Base-by-base conservation (phyloP, 495 filamentous ascomycete genomes). In the Aspergillus hancockii region DNA sequence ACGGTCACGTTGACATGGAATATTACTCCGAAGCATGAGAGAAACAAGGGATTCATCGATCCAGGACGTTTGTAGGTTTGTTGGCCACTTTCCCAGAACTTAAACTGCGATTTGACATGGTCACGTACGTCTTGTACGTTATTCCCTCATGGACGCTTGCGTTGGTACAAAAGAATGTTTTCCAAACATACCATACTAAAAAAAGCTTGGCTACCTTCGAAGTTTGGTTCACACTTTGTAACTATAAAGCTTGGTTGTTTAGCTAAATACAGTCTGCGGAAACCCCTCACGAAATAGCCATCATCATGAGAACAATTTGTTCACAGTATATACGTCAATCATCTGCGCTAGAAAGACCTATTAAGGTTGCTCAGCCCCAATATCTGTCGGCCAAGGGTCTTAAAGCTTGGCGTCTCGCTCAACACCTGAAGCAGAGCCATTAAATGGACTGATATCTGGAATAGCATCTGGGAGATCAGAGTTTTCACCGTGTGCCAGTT, bases 401-500 rank as follows among this genome's bases (percentile, higher is more conserved):
- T 40, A 40, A 40, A 40, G 43, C 43, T 47, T 47, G 18, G 43
- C 18, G 9, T 47, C 43, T 10, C 43, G 43, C 9, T 22, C 3
- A 22, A 23, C 19, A 8, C 2, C 19, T n/a, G 13, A 23, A 47
- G 43, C 6, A 22, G 3, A 9, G 8, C 43, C 8, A 47, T 8
- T 12, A 10, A 23, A 22, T 47, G 21, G 19, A 10, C 2, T 8
- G 21, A 23, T 12, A 23, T 23, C 21, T 8, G 59, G 54, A 46
- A 72, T 65, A 5, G 69, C 67, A 13, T 65, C 69, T 28, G 65
- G 58, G 3, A 70, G 55, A 3, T 49, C 16, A 8, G 69, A 72
- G 28, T 62, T 55, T 50, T 70, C 69, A 19, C 67, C 67, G 23
- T 72, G 69, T 55, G 65, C 63, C 45, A 62, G 60, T 14, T 59